Conservation (phyloP, 257 asterid genomes). For the Petunia secreta region DNA sequence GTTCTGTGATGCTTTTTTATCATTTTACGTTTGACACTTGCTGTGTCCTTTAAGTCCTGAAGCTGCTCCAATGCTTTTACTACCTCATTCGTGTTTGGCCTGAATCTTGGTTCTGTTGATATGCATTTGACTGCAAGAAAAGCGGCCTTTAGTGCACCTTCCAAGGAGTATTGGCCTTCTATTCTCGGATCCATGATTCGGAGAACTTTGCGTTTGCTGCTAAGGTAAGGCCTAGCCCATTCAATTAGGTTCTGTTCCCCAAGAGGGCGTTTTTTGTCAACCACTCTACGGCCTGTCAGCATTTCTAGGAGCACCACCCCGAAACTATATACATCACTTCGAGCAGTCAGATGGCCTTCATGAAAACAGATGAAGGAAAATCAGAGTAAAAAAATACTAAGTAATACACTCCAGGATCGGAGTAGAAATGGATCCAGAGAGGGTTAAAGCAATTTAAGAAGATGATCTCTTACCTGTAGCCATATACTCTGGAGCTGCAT, state of each 20-base stretch:
- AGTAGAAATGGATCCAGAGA: background rate
- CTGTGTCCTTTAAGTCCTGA: conserved; percentile 37
- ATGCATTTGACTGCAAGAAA: conserved; percentile 61
- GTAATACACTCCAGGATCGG: background rate
- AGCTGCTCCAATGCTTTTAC: conserved; percentile 60
- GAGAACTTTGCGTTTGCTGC: conserved; percentile 57
- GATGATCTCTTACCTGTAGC: conserved; percentile 61
- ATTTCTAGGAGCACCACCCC: conserved; percentile 82
- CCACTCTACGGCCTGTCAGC: conserved; percentile 59
- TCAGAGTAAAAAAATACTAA: background rate
- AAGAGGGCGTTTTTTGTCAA: conserved; percentile 68
- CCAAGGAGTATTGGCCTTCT: conserved; percentile 58
- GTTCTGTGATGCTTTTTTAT: conserved; percentile 40
- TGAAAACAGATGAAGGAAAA: conserved; percentile 28
- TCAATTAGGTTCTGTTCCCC: conserved; percentile 74
- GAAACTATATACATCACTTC: conserved; percentile 73
- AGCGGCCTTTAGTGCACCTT: conserved; percentile 51
- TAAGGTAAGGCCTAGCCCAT: conserved; percentile 67
- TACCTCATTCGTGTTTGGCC: conserved; percentile 65
- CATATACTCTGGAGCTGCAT: conserved; percentile 82
- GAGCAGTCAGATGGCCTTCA: conserved; percentile 69
- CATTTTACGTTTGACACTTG: conserved; percentile 43
- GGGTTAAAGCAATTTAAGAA: background rate
- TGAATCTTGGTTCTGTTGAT: conserved; percentile 47
- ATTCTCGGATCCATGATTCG: conserved; percentile 62